Evolutionary conservation across 495 filamentous ascomycete species (phyloP), one percentile per base, ranked within the genome.

Genomic region (Neurospora sp.): DNA sequence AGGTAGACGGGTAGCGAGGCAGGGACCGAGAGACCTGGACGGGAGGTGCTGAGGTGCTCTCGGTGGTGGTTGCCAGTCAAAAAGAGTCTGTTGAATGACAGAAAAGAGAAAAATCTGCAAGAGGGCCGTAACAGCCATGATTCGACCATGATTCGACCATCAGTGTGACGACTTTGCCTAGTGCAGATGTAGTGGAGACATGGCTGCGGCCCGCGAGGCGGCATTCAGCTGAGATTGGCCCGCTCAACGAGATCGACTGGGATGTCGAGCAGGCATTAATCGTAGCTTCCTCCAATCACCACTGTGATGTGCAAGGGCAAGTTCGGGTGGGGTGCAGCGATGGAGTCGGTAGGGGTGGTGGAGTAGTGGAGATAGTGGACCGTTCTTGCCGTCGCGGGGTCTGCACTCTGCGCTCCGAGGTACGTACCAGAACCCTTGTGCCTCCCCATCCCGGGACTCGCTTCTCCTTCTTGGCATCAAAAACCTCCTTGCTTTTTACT

Each of bases 81-180:
- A 61, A 61, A 35, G 53, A 65, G 53, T 35, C 27, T 35, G 53
- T 65, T 65, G 53, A 65, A 16, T 59, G 53, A 35, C 27, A 61
- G 1, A 27, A 71, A 48, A 59, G 59, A 37, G n/a, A 39, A 71
- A 73, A 68, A 69, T 69, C 41, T 53, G 68, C 69, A 72, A 74
- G 77, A 78, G 65, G 22, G 46, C 71, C 74, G 72, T 77, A 46
- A 44, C 53, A 71, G 69, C 77, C 71, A 71, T 82, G 78, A 83
- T 83, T 83, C 75, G 81, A 77, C 61, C 48, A 71, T 70, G 48
- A 61, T 71, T 48, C 75, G 75, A 77, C 69, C 73, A 44, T 59
- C 70, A 72, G 77, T 83, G 81, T 83, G 81, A 83, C 78, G 77
- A 78, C 75, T 74, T 72, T 77, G 72, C 77, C 78, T 81, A 76